Evolutionary conservation across 169 alveolate genomes (phyloP), one percentile per base, ranked within the genome.

Genomic region (Haemoproteus tartakovskyi): DNA sequence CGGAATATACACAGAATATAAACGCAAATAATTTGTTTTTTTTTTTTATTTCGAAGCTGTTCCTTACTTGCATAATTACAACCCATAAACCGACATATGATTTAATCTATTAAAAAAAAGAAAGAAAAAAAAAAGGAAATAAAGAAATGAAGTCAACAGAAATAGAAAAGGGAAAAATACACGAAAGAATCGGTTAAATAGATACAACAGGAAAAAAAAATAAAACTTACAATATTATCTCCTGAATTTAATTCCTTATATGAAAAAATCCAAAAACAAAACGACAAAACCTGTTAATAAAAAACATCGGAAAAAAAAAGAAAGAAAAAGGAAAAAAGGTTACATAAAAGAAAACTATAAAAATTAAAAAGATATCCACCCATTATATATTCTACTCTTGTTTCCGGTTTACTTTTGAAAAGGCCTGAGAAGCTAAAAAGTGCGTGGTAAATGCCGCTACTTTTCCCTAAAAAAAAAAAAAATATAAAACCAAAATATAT

Each of bases 351-450:
- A 36, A 30, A 26, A n/a, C 8, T 14, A 60, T 21, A 60, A 9
- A 29, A 12, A 45, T n/a, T 30, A 48, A 38, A 36, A 60, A 16
- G 47, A 16, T 36, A n/a, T 11, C 40, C 4, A 12, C 11, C n/a
- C n/a, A n/a, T n/a, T 47, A 16, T 12, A 60, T 24, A n/a, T 16
- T 37, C 24, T 56, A n/a, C 29, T 43, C 29, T 60, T 22, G 21
- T 14, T 36, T 22, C 0, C 12, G 6, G 16, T 33, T 48, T 19
- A 87, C 89, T 64, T 88, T 91, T 30, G 97, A 85, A 45, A 91
- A 87, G 18, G 96, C 92, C 85, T 94, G 97, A 11, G 95, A 96
- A 9, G 98, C 98, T 9, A 96, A 87, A 89, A 95, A 95, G 87
- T 95, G 98, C 12, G 95, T 91, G 19, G 95, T 89, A 54, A 96